These are phyloP conservation scores for Lolium multiflorum DNA, from an alignment of 176 grass and related monocot species.

Conservation along the genomic window DNA sequence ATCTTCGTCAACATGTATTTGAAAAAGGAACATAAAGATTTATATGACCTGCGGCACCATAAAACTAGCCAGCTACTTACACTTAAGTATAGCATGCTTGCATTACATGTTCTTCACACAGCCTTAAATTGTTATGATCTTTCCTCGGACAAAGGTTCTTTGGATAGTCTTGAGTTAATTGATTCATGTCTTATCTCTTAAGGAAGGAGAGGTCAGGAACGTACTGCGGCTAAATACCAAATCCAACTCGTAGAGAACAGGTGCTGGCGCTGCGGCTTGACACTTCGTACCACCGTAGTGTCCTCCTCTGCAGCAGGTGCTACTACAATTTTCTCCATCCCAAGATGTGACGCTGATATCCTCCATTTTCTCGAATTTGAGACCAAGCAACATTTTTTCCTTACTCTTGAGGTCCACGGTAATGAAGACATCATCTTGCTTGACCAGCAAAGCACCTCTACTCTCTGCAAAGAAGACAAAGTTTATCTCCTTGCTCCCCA, in stretches of 20 bases:
- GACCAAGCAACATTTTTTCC: not conserved
- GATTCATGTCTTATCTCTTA: too few relatives aligned
- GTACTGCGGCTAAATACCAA: not conserved
- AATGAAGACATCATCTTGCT: not conserved
- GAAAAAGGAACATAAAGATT: too few relatives aligned
- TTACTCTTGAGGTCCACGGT: not conserved
- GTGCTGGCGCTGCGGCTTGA: not conserved
- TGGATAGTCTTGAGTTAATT: too few relatives aligned
- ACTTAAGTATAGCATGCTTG: too few relatives aligned
- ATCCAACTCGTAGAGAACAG: not conserved
- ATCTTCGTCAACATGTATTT: too few relatives aligned
- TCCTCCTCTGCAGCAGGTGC: not conserved
- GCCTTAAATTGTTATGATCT: too few relatives aligned
- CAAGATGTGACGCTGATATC: not conserved
- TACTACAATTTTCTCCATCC: not conserved
- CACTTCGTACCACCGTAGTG: not conserved
- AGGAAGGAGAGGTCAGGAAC: not conserved
- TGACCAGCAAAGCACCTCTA: not conserved
- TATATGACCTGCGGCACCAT: too few relatives aligned
- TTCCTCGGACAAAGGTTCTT: too few relatives aligned
- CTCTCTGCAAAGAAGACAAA: not conserved
- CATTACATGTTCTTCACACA: too few relatives aligned
- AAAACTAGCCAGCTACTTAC: too few relatives aligned
- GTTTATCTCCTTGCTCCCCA: not conserved
- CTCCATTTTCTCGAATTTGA: not conserved